Evolutionary conservation across 306 rosid species (phyloP), one percentile per base, ranked within the genome.

Genomic region (Potentilla sterilis): DNA sequence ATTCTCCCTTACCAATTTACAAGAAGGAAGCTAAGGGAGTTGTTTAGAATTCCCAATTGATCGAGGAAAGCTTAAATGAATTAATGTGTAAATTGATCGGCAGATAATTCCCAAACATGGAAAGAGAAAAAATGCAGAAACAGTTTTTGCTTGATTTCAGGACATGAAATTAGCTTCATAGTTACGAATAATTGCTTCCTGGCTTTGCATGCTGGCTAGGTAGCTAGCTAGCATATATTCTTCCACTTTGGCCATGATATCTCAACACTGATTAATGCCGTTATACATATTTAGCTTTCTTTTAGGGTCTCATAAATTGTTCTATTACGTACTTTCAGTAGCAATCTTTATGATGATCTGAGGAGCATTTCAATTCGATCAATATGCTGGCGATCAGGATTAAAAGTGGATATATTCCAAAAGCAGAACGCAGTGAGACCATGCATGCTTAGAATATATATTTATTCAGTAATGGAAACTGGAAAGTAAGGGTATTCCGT

Each of bases 141-240:
- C 28, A 28, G 28, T 28, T 28, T 28, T 28, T 28, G 28, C 1
- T 28, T 28, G 28, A 28, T 28, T 28, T 0, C 28, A 28, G 28
- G 28, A 28, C 28, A 28, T 28, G 28, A 28, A 28, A 28, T 19
- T 15, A 54, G 34, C 62, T 55, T 55, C 28, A 21, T 21, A 55
- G 62, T 55, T 21, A 55, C 13, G 61, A n/a, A 7, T 54, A 51
- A 6, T 16, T 47, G 55, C 55, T 49, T 49, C 55, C n/a, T 5
- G 55, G n/a, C 85, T 87, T 78, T 82, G 61, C 24, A 15, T 52
- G 24, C 24, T 48, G 57, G n/a, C 12, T 55, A 9, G 13, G 9
- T n/a, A n/a, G 81, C 77, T n/a, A n/a, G 81, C 77, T 81, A 79
- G 78, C 80, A 69, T 69, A 55, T 80, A 75, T 75, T 69, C 83